Base-by-base conservation (phyloP, 495 filamentous ascomycete species). In the Echria macrotheca region DNA sequence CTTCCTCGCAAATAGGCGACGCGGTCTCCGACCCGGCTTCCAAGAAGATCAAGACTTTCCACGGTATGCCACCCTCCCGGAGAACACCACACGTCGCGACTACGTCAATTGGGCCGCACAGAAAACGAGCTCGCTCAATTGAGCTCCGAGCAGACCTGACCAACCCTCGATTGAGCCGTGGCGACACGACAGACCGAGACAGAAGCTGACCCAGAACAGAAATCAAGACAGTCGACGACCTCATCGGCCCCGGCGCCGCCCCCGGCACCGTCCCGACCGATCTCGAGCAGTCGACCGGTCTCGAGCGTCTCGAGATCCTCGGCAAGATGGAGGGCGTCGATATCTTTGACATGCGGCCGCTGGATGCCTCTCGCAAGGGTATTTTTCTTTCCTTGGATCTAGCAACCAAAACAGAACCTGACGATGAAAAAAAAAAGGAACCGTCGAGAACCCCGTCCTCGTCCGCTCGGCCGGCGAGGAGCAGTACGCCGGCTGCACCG, bases 271-370 rank as follows among this genome's bases (percentile, higher is more conserved):
- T 99, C 55, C 89, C 93, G 51, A 89, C 87, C 73, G 93, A 99
- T 70, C 64, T 91, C 65, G 87, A 95, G 61, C 93, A 99, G 69
- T 74, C 91, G 36, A 97, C 93, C 55, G 93, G 93, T 81, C 77
- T 99, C 43, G 93, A 99, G 77, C 91, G 93, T 73, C 81, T 99
- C 60, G 93, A 99, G 70, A 91, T 99, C 60, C 75, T 97, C 71
- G 93, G 93, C 69, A 99, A 99, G 81, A 95, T 96, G 85, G 87
- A 97, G 76, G 89, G 93, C 57, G 77, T 99, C 54, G 93, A 99
- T 69, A 77, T 97, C 64, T 99, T 97, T 73, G 94, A 99, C 71
- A 95, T 96, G 91, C 85, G 82, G 71, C 94, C 93, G 36, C 77
- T 99, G 54, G 91, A 96, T 74, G 79, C 93, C 28, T 91, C 85